Base-by-base conservation (phyloP, 371 early-diverging fungal species). In the Cladochytrium tenue region DNA sequence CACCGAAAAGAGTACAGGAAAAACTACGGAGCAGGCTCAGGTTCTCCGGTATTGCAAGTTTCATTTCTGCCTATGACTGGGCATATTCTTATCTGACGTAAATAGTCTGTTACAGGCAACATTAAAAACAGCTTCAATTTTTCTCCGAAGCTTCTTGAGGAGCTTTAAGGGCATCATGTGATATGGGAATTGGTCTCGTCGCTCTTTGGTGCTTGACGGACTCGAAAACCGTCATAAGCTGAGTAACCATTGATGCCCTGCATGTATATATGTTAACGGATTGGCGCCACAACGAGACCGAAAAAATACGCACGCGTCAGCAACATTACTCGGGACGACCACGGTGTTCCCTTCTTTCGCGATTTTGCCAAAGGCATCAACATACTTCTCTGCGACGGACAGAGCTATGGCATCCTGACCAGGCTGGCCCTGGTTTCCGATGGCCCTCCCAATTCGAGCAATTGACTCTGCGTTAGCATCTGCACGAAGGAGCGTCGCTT, bases 321-420 rank as follows among this genome's bases (percentile, higher is more conserved):
- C 85, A 34, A 92, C 88, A 33, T 90, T 81, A 31, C 91, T 88
- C 13, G 96, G 97, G n/a, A 96, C 88, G 61, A 97, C 88, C 59
- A 97, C 84, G 0, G 98, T 93, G 52, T 91, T 97, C 31, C 91
- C 85, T 71, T 95, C 89, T 84, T 97, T 95, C 31, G 96, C 97
- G 66, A 97, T 82, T 63, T 88, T 81, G 27, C 89, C 92, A 75
- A 96, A 96, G 0, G 95, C 93, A 53, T 95, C 94, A 51, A 98
- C 92, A 72, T 96, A 98, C 81, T 94, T 93, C 69, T 97, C 96
- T n/a, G 98, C 98, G 2, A 98, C 90, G 4, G 92, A 88, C 74
- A 97, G 84, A 2, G 95, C 86, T 0, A 96, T 93, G 0, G 97
- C 97, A 61, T 95, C 90, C 53, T 84, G 82, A 30, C 94, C 96